phyloP scores from a whole-genome alignment of 202 grass and related monocot species.

The Digitaria exilis region DNA sequence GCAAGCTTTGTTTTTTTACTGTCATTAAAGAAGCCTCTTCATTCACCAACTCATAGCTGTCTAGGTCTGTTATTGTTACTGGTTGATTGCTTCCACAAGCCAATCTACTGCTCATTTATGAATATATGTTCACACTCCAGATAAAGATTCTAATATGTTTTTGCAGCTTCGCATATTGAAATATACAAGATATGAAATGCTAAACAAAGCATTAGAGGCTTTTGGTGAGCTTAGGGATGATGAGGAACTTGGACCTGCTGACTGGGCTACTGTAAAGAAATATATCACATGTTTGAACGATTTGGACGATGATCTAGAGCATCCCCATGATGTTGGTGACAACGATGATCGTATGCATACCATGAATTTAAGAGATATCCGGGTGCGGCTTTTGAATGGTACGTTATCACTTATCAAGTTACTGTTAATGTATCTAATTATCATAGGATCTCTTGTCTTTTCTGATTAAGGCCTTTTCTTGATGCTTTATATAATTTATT shows the following conservation, averaged over 20 bases:
- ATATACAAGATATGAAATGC: constrained; percentile 85
- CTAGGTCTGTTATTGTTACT: too few relatives aligned
- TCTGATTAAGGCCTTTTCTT: neutral
- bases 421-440: neutral
- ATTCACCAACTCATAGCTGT: too few relatives aligned
- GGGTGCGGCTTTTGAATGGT: constrained; percentile 89
- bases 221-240: constrained; percentile 87
- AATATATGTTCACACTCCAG: too few relatives aligned
- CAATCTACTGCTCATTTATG: too few relatives aligned
- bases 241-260: constrained; percentile 88
- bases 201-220: constrained; percentile 78
- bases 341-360: constrained; percentile 52
- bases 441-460: neutral
- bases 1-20: too few relatives aligned
- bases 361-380: constrained; percentile 71
- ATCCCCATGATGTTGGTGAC: constrained; percentile 69
- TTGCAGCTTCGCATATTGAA: constrained; percentile 77
- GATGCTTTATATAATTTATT: neutral
- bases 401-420: constrained; percentile 31
- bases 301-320: constrained; percentile 64
- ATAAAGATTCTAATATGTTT: too few relatives aligned
- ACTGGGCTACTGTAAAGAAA: constrained; percentile 73
- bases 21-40: too few relatives aligned
- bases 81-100: too few relatives aligned
- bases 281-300: constrained; percentile 87